These are phyloP conservation scores for Salix udensis DNA, from an alignment of 345 rosid species.

Conservation along the genomic window DNA sequence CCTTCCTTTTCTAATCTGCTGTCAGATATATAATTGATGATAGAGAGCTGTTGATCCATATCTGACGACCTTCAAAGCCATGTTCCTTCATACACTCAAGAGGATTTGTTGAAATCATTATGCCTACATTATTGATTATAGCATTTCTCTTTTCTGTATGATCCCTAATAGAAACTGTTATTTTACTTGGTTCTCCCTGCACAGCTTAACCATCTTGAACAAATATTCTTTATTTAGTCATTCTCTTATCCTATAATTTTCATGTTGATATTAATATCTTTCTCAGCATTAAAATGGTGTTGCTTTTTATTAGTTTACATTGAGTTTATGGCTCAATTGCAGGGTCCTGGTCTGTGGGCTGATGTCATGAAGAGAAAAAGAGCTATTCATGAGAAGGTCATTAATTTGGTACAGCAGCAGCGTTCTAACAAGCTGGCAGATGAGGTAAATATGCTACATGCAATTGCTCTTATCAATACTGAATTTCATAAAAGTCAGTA, in stretches of 20 bases:
- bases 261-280: background rate
- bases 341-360: constrained; percentile 76
- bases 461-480: background rate
- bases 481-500: background rate
- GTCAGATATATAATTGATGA: background rate
- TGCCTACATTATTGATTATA: background rate
- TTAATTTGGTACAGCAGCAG: constrained; percentile 62
- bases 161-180: too few species aligned
- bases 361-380: constrained; percentile 96
- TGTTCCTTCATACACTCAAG: background rate
- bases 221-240: background rate
- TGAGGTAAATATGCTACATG: constrained; percentile 34
- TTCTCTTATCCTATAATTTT: background rate
- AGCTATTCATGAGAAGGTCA: constrained; percentile 71
- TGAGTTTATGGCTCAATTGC: constrained; percentile 23
- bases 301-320: background rate
- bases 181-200: too few species aligned
- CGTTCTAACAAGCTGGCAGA: constrained; percentile 45
- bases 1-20: background rate
- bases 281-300: background rate
- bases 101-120: background rate
- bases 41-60: background rate
- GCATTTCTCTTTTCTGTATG: background rate
- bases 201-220: background rate
- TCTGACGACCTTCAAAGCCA: background rate